Evolutionary conservation across 1,139 yeast species (phyloP).

Genomic region (Hemisphaericaspora subhashii): DNA sequence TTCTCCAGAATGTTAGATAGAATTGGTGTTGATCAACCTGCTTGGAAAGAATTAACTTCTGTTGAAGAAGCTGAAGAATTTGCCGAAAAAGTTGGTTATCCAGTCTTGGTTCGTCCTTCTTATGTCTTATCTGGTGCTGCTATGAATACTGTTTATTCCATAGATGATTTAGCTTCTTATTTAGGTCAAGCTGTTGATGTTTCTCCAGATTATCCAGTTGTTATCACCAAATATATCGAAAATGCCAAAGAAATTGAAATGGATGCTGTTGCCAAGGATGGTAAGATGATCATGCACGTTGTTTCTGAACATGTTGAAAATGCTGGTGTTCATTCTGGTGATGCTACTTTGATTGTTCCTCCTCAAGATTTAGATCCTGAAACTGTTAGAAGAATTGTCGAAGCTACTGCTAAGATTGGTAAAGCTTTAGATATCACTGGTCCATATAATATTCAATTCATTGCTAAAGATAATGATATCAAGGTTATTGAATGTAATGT

Average conservation of each 20-base stretch:
- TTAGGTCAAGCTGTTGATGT: constrained; percentile 95
- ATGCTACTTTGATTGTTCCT: constrained; percentile 95
- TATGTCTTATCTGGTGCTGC: constrained; percentile 99
- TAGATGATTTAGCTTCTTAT: constrained; percentile 84
- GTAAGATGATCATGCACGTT: constrained; percentile 94
- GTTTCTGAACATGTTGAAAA: constrained; percentile 98
- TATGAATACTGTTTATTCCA: constrained; percentile 93
- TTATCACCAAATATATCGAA: constrained; percentile 94
- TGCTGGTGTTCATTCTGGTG: constrained; percentile 99
- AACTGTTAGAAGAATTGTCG: constrained; percentile 64
- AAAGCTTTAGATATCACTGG: constrained; percentile 95
- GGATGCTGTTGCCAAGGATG: constrained; percentile 98
- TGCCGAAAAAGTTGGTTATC: constrained; percentile 89
- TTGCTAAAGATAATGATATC: constrained; percentile 84
- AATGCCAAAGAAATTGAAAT: constrained; percentile 97
- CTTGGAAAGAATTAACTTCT: constrained; percentile 97
- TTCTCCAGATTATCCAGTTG: constrained; percentile 97
- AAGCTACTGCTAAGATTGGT: constrained; percentile 92
- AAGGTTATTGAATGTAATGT: constrained; percentile 99
- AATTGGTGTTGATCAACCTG: constrained; percentile 98
- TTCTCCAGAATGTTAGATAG: constrained; percentile 96
- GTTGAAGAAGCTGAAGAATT: constrained; percentile 90
- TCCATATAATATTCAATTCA: constrained; percentile 96
- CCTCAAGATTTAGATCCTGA: constrained; percentile 83
- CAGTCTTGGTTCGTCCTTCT: constrained; percentile 96